phyloP scores from a whole-genome alignment of 805 yeast genomes.

The Ascoidea rubescens region DNA sequence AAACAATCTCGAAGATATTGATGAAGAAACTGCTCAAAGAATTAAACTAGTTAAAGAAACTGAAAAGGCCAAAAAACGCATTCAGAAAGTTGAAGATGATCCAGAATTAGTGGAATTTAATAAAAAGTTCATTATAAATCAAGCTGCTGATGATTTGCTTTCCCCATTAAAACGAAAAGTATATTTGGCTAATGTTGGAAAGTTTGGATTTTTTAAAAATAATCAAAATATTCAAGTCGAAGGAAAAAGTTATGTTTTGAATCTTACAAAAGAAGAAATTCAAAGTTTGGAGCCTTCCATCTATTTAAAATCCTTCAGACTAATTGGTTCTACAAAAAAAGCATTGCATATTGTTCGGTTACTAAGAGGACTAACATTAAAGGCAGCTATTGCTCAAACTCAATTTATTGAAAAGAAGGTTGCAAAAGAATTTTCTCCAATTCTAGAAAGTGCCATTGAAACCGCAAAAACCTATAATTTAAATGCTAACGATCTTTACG shows the following conservation, averaged over 20 bases:
- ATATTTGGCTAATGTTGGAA: conserved; percentile 43
- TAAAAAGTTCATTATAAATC: conserved; percentile 31
- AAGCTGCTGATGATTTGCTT: conserved; percentile 40
- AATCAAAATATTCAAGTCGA: conserved; percentile 31
- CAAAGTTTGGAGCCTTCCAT: conserved; percentile 78
- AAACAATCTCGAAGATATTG: neutral
- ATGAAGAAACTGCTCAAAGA: neutral
- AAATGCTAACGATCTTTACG: conserved; percentile 46
- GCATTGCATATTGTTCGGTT: conserved; percentile 70
- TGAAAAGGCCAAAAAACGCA: neutral
- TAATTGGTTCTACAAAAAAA: conserved; percentile 82
- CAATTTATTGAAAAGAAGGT: conserved; percentile 76
- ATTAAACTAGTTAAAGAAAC: neutral
- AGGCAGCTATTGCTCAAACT: conserved; percentile 79
- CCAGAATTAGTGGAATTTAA: conserved; percentile 31
- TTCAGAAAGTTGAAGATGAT: conserved; percentile 16
- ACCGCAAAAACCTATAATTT: conserved; percentile 52
- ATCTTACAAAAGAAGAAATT: conserved; percentile 49
- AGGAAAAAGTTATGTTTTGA: conserved; percentile 34
- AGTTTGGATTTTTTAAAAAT: conserved; percentile 60
- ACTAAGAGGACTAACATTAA: conserved; percentile 54
- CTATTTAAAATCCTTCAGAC: conserved; percentile 66
- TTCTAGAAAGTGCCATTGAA: conserved; percentile 57
- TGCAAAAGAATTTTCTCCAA: conserved; percentile 63
- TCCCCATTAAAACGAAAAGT: conserved; percentile 60